Percentiles rank a stretch among this genome's conserved stretches.
Conservation (phyloP, 495 filamentous ascomycete genomes). For the Lepidopterella palustris region DNA sequence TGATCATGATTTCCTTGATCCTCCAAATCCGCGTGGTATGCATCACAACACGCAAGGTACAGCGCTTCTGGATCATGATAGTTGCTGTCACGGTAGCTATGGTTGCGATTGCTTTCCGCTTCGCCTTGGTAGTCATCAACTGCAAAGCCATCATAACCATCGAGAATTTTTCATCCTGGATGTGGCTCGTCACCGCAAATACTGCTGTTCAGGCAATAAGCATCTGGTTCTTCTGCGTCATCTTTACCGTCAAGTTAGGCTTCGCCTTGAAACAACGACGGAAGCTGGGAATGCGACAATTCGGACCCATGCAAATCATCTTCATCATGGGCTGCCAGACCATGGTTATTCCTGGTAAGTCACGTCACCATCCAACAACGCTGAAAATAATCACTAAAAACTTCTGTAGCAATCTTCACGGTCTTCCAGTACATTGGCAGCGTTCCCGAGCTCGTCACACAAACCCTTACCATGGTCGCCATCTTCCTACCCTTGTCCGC, state of each 20-base stretch:
- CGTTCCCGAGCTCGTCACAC: constrained; percentile 50
- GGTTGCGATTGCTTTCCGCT: constrained; percentile 52
- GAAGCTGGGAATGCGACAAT: constrained; percentile 51
- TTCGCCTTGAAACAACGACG: constrained; percentile 52
- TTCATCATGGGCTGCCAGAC: constrained; percentile 72
- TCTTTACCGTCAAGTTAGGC: constrained; percentile 68
- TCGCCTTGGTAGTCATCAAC: constrained; percentile 48
- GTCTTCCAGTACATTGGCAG: constrained; percentile 50
- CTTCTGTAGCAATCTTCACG: constrained; percentile 58
- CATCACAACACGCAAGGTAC: constrained; percentile 39
- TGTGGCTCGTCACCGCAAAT: constrained; percentile 47
- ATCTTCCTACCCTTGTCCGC: constrained; percentile 75
- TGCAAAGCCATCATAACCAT: constrained; percentile 40
- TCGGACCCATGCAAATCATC: constrained; percentile 63
- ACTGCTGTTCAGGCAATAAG: constrained; percentile 54
- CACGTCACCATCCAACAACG: neutral
- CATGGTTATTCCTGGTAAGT: constrained; percentile 70
- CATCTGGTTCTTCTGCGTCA: constrained; percentile 66
- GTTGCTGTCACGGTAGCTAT: constrained; percentile 50
- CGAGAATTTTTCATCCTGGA: constrained; percentile 8
- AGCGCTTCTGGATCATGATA: constrained; percentile 41
- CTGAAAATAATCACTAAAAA: constrained; percentile 10
- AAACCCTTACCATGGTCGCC: constrained; percentile 59
- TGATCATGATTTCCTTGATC: constrained; percentile 59
- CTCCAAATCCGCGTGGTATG: constrained; percentile 66